Evolutionary conservation across 2,329 filamentous ascomycete genomes (phyloP), one percentile per base, ranked within the genome.

Genomic region (Scedosporium boydii): DNA sequence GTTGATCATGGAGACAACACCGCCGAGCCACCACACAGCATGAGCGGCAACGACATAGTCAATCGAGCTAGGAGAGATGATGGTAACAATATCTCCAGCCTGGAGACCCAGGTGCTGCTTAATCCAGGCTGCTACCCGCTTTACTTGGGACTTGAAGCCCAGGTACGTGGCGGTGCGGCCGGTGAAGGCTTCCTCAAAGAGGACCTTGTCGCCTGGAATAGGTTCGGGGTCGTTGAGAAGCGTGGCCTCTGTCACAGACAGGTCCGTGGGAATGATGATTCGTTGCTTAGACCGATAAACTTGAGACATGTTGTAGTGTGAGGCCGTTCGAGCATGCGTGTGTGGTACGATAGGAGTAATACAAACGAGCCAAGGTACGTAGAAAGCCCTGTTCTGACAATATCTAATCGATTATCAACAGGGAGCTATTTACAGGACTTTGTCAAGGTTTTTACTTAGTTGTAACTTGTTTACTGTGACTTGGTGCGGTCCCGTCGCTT

Each of bases 161-260:
- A 38, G 26, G n/a, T 58, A 58, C 26, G 56, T 58, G 14, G 34
- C 56, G 5, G 27, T 58, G 26, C 10, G 26, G 56, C 56, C 56
- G 26, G 56, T 58, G 34, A 58, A 58, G 14, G 56, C 56, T 29
- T 58, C 56, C 18, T 58, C 56, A 12, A 34, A 58, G 18, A 58
- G 10, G 56, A 58, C 18, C 34, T 58, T 58, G 21, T 34, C 56
- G 14, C 29, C 66, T 60, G 21, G 48, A 23, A 55, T 55, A 26
- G 14, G 48, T 26, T 55, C 48, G 12, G 16, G 48, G 48, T 55
- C 48, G 14, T 55, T 26, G 48, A 55, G 18, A 10, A 55, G 48
- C 6, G 48, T 55, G 18, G 48, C 48, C 18, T 55, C 48, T 26
- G 48, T 55, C 18, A 55, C 48, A 26, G 48, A 55, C 48, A 55